Base-by-base conservation (phyloP, 495 filamentous ascomycete genomes). In the Usnea hakonensis region DNA sequence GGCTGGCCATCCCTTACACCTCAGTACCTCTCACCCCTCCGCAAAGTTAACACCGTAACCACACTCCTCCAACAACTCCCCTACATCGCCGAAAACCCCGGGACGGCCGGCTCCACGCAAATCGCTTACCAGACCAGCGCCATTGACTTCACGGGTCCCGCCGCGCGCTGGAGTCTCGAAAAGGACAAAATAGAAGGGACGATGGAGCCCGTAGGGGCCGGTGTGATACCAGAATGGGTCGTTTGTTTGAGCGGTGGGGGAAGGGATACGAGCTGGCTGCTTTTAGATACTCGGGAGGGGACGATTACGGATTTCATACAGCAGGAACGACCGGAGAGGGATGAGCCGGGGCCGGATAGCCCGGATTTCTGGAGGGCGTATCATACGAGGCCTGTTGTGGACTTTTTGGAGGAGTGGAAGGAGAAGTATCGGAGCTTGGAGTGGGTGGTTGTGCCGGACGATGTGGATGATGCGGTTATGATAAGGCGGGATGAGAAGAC, bases 301-400 rank as follows among this genome's bases (percentile, higher is more conserved):
- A 64, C 61, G 19, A 64, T 64, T 40, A 64, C 61, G 54, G 61
- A 64, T 58, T 64, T 48, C 35, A 64, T 64, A 44, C 61, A 64
- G 61, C 61, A 64, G 44, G 61, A 64, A 50, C 36, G 23, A 40
- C 61, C 61, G 7, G 61, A 64, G 38, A 43, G 55, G 40, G 37
- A 58, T 40, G 61, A 64, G 55, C 61, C 61, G 14, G 61, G 54
- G n/a, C 32, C 37, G 55, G 61, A 64, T 52, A 64, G 61, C 41
- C 61, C 61, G 28, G 53, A 64, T 40, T 64, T 64, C 40, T 64
- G 61, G 61, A 43, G 54, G 23, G 61, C 61, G 26, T 64, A 64
- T 58, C 61, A 64, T 64, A 64, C 61, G 32, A 28, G 21, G 40
- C 61, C 61, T 32, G 43, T 64, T 58, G 37, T 36, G 40, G 61